Base-by-base conservation (phyloP, 257 asterid species). In the Primulina huaijiensis region DNA sequence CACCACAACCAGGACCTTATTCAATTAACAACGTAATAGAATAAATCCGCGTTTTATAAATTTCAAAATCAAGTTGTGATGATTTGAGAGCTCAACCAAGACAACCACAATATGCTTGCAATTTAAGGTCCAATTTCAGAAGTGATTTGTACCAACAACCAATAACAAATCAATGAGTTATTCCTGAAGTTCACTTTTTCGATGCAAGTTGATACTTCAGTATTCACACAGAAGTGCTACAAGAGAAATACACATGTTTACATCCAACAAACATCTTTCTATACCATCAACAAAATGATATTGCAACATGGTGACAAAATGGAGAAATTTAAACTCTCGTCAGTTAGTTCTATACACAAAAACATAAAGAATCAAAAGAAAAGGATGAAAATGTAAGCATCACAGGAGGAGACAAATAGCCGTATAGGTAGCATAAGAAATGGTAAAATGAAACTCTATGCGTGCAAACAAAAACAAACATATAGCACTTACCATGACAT, bases 401-500 rank as follows among this genome's bases (percentile, higher is more conserved):
- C 1, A 52, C 56, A 50, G 2, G 2, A 50, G 57, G 0, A 50
- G 57, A 16, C 6, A 50, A 50, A 50, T 4, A 43, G 55, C 7
- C 19, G 0, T 12, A 11, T 14, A 43, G 55, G 55, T 43, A 14
- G 17, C 53, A 43, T 4, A 43, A 12, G 7, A 43, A 33, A 33
- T 33, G 37, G 37, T 33, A 33, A 33, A 5, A 4, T 5, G 8
- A 33, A 33, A 43, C 2, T 16, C 7, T 43, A 43, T 43, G 55
- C 19, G 7, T 43, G 55, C 55, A 43, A 12, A 14, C 17, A 5
- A 14, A 11, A 14, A 43, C 19, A 14, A n/a, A 43, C 4, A 43
- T 14, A 43, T 43, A 11, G 55, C 55, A 43, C 72, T 63, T 85
- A 94, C 99, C 99, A 91, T 91, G 33, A 94, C 99, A 83, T 94